Evolutionary conservation across 768 basidiomycete species (phyloP).

Genomic region (Pulveroboletus sp.): DNA sequence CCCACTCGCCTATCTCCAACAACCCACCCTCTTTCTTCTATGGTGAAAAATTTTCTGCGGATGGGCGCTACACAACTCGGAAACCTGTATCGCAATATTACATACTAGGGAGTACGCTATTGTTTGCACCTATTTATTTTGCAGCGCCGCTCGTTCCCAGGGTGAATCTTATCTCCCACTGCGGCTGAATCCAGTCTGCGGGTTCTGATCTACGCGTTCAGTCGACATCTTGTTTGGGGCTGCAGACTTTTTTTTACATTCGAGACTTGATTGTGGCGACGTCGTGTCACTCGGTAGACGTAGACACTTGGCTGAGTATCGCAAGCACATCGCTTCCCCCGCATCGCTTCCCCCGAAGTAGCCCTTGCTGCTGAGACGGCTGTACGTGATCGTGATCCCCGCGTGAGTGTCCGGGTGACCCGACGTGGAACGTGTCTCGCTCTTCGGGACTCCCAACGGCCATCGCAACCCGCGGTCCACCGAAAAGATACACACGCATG

Average conservation of each 20-base stretch:
- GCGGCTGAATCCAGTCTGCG: background rate
- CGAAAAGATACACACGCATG: constrained; percentile 4
- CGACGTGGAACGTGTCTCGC: constrained; percentile 20
- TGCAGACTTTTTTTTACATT: no score
- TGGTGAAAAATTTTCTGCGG: constrained; percentile 27
- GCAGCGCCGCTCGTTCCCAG: constrained; percentile 25
- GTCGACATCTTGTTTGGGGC: no score
- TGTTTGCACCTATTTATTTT: constrained; percentile 21
- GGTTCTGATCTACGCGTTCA: background rate
- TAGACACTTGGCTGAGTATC: no score
- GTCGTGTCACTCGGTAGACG: no score
- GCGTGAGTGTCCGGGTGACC: constrained; percentile 8
- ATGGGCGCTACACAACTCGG: constrained; percentile 25
- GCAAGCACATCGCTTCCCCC: no score
- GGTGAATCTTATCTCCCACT: constrained; percentile 32
- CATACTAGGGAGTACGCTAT: constrained; percentile 17
- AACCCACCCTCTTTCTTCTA: constrained; percentile 8
- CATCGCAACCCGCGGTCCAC: constrained; percentile 17
- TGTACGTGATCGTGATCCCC: constrained; percentile 17
- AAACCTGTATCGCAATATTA: constrained; percentile 27
- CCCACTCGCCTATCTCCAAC: background rate
- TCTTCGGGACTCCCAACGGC: constrained; percentile 16
- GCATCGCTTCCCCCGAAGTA: no score
- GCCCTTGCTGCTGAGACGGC: no score
- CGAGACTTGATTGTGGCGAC: no score